phyloP scores from a whole-genome alignment of 169 alveolate species.

The Cystoisospora suis region DNA sequence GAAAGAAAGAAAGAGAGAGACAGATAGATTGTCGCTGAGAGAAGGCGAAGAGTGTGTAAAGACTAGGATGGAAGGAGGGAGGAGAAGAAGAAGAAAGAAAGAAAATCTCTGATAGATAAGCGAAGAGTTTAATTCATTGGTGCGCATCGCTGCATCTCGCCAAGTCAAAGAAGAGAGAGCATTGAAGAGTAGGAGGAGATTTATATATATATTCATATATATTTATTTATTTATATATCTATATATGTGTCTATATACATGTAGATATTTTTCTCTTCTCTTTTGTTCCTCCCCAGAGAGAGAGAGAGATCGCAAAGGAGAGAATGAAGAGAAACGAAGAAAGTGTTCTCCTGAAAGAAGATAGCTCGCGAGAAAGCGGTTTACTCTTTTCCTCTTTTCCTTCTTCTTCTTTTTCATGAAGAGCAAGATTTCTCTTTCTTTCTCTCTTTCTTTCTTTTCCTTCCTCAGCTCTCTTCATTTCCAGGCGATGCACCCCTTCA shows the following conservation, averaged over 20 bases:
- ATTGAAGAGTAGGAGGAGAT: too few relatives aligned
- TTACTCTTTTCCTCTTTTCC: neutral
- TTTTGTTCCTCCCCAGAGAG: neutral
- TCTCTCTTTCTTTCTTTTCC: neutral
- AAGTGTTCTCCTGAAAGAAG: too few relatives aligned
- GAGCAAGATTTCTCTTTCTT: neutral
- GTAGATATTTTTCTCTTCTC: neutral
- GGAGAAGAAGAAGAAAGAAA: neutral
- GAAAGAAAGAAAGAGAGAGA: neutral
- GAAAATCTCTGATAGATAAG: too few relatives aligned
- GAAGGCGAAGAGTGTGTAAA: neutral
- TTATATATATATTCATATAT: neutral
- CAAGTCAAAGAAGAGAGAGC: too few relatives aligned
- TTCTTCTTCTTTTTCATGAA: neutral
- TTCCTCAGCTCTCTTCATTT: neutral
- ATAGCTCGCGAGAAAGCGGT: neutral
- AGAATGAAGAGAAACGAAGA: too few relatives aligned
- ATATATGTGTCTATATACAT: neutral
- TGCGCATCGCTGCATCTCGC: too few relatives aligned
- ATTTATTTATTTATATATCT: conserved; percentile 1
- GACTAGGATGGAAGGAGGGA: neutral
- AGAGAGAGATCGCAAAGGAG: too few relatives aligned
- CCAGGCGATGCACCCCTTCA: neutral
- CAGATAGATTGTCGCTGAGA: too few relatives aligned
- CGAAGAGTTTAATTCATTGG: too few relatives aligned